phyloP scores from a whole-genome alignment of 257 asterid genomes.

The Haberlea rhodopensis region DNA sequence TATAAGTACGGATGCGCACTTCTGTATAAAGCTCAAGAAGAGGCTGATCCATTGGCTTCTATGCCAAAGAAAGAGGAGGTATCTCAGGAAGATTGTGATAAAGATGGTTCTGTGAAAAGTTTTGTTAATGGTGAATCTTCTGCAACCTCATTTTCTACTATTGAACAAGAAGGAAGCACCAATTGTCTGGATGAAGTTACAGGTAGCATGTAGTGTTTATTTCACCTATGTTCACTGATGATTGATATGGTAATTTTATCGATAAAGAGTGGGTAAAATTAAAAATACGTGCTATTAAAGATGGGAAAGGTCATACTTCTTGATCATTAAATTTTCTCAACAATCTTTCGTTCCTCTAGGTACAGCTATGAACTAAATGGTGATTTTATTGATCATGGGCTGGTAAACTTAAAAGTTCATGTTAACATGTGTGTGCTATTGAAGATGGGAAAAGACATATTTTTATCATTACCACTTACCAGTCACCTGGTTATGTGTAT shows the following conservation, averaged over 20 bases:
- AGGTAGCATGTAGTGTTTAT: constrained; percentile 38
- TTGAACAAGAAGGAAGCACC: constrained; percentile 44
- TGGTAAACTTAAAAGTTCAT: neutral
- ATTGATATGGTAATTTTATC: constrained; percentile 1
- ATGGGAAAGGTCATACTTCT: neutral
- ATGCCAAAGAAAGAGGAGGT: constrained; percentile 69
- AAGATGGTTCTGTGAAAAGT: constrained; percentile 52
- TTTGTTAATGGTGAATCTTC: constrained; percentile 56
- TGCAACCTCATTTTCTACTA: constrained; percentile 47
- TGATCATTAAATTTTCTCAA: neutral
- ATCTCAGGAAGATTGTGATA: constrained; percentile 49
- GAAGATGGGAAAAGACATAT: constrained; percentile 10
- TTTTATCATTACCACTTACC: neutral
- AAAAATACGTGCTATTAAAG: constrained; percentile 10
- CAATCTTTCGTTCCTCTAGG: neutral
- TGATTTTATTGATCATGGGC: neutral
- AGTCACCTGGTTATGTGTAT: neutral
- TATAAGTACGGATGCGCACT: constrained; percentile 72
- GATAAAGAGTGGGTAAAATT: neutral
- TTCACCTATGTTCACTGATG: constrained; percentile 6
- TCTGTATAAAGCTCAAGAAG: constrained; percentile 83
- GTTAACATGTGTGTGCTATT: constrained; percentile 2
- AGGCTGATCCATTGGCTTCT: constrained; percentile 84
- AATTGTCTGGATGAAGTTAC: constrained; percentile 35
- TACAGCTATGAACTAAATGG: constrained; percentile 1